A percentile compares a stretch with the other conserved stretches of the same genome.
phyloP scores from a whole-genome alignment of 2,329 filamentous ascomycete genomes.

The Hymenoscyphus occultus region DNA sequence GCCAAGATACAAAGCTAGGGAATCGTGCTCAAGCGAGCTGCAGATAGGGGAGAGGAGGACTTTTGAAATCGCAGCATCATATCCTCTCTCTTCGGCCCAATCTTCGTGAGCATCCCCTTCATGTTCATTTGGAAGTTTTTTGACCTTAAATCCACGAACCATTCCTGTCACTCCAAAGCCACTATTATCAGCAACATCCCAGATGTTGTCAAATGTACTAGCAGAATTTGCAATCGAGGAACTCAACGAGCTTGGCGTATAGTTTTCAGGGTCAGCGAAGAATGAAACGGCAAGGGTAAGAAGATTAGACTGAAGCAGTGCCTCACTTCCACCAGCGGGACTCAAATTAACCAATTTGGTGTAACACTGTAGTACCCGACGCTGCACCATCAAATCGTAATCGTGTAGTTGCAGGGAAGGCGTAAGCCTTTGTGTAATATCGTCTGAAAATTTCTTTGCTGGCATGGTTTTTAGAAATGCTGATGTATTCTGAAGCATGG shows the following conservation, averaged over 20 bases:
- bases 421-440: slow-evolving; percentile 77
- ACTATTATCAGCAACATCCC: slow-evolving; percentile 92
- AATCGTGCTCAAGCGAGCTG: slow-evolving; percentile 84
- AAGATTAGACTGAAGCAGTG: slow-evolving; percentile 85
- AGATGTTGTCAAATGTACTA: slow-evolving; percentile 86
- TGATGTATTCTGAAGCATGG: slow-evolving; percentile 93
- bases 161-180: slow-evolving; percentile 91
- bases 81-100: slow-evolving; percentile 52
- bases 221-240: slow-evolving; percentile 88
- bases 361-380: slow-evolving; percentile 92
- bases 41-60: slow-evolving; percentile 70
- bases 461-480: slow-evolving; percentile 85
- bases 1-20: slow-evolving; percentile 70
- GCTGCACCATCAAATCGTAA: slow-evolving; percentile 86
- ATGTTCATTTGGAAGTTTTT: slow-evolving; percentile 67
- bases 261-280: slow-evolving; percentile 90
- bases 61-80: slow-evolving; percentile 63
- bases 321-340: slow-evolving; percentile 78
- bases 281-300: slow-evolving; percentile 85
- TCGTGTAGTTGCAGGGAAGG: slow-evolving; percentile 87
- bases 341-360: slow-evolving; percentile 86
- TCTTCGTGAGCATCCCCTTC: slow-evolving; percentile 50
- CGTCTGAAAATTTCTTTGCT: slow-evolving; percentile 78
- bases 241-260: slow-evolving; percentile 79
- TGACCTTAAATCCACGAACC: slow-evolving; percentile 72